Base-by-base conservation (phyloP, 148 eudicot species). In the Pharnaceum exiguum region DNA sequence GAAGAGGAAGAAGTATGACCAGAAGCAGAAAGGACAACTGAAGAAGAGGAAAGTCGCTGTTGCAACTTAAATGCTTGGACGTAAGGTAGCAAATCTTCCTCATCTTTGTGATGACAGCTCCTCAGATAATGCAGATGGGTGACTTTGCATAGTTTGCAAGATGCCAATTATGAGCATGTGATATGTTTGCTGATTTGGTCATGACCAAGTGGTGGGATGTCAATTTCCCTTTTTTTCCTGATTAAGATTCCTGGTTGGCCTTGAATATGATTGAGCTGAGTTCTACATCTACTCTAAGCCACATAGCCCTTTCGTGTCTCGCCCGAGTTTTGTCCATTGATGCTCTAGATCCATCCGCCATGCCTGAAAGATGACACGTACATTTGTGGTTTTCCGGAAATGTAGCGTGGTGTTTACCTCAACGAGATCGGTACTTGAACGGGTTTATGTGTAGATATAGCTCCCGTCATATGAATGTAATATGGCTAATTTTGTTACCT, bases 1-100 rank as follows among this genome's bases (percentile, higher is more conserved):
- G 59, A 85, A 82, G 71, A 83, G 96, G 80, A 85, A 83, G 71
- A 86, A 83, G 67, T 76, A 69, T 54, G 83, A 79, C 36, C 75
- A 77, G 45, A 85, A 71, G 69, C 74, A 71, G 51, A 75, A 60
- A 58, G 83, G 75, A 31, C 43, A 58, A 45, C 51, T 73, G 13
- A 87, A 77, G 74, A 87, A 72, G 85, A 78, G 71, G 70, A 74
- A 38, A 56, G 71, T 73, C 68, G 15, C 35, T 44, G 40, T 71
- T 42, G 73, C 66, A 63, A 52, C 74, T 46, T 69, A n/a, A 51
- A 57, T 37, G 66, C 50, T 1, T 21, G 45, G 59, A 38, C n/a
- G 55, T 38, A 45, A 65, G 62, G 61, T 65, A 59, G 37, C 51
- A 53, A 71, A 71, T 71, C 70, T 28, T 59, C 60, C 18, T 71